Conservation (phyloP, 2,329 filamentous ascomycete species). For the Diaporthe citri region DNA sequence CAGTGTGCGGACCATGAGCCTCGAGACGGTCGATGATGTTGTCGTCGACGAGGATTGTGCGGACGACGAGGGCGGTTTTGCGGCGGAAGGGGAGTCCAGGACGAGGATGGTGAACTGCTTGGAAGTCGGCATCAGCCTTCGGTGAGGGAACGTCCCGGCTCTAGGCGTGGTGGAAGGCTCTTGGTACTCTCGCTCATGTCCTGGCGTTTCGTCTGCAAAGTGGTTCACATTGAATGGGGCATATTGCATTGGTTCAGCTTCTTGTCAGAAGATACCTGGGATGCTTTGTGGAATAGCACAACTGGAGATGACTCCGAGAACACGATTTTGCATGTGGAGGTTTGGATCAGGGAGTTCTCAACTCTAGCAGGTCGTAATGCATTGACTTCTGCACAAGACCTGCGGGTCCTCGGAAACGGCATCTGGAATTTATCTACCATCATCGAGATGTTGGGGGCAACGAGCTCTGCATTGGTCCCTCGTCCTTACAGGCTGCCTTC, state of each 20-base stretch:
- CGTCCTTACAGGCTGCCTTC: neutral
- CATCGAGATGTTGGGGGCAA: no score
- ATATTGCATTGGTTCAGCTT: neutral
- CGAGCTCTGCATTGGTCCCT: neutral
- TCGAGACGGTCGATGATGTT: slow-evolving; percentile 77
- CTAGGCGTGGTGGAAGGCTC: neutral
- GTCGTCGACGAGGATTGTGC: slow-evolving; percentile 54
- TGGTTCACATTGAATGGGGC: neutral
- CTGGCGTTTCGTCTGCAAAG: neutral
- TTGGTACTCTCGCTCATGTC: neutral
- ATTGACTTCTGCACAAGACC: neutral
- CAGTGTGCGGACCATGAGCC: slow-evolving; percentile 70
- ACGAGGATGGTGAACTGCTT: slow-evolving; percentile 64
- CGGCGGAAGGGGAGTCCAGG: slow-evolving; percentile 53
- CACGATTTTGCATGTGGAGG: neutral
- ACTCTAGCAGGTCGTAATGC: no score
- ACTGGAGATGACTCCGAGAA: neutral
- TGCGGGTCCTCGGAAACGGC: neutral
- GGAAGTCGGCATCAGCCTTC: slow-evolving; percentile 61
- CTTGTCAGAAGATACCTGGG: neutral
- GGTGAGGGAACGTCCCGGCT: slow-evolving; percentile 49
- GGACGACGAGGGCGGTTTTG: slow-evolving; percentile 39
- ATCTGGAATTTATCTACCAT: neutral
- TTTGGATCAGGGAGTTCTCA: neutral
- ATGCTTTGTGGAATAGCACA: neutral